Base-by-base conservation (phyloP, 495 filamentous ascomycete species). In the Penicillium roqueforti region DNA sequence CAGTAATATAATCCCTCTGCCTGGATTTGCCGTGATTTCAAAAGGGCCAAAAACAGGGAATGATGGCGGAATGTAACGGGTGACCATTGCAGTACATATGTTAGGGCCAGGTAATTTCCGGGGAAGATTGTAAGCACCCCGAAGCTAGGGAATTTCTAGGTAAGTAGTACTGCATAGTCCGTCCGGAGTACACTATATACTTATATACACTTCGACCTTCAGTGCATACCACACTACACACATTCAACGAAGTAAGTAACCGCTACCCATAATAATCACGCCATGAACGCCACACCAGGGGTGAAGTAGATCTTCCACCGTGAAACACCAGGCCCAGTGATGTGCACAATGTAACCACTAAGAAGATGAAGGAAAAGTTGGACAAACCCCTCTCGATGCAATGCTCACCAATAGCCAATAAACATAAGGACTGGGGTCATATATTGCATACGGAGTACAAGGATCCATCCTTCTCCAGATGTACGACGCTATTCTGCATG, bases 241-340 rank as follows among this genome's bases (percentile, higher is more conserved):
- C 31, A 10, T 44, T 5, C 37, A 43, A 41, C 26, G 18, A 20
- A 13, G 43, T 26, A 39, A 49, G 43, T 26, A 39, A 49, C 22
- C 20, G 32, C 22, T 18, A 49, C 32, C 47, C 31, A 56, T 29
- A 43, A 14, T 36, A 38, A 66, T 57, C 60, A 63, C 58, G 61
- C 61, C 36, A 64, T 64, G 14, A 37, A 51, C 58, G 55, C 55
- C 54, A 60, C 61, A 48, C 32, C 53, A 40, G 20, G 13, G 29
- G 20, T 29, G 20, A 51, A 51, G 55, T 47, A 43, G 63, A 66
- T 63, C 60, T 37, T n/a, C 46, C 31, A 47, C 41, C 38, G 11
- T 61, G 58, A 61, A 64, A 64, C 59, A 38, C 31, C n/a, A 46
- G 54, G 38, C 20, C 47, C 54, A 58, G 46, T 63, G 55, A 66